phyloP scores from a whole-genome alignment of 2,329 filamentous ascomycete species.

The Ampelomyces quisqualis region DNA sequence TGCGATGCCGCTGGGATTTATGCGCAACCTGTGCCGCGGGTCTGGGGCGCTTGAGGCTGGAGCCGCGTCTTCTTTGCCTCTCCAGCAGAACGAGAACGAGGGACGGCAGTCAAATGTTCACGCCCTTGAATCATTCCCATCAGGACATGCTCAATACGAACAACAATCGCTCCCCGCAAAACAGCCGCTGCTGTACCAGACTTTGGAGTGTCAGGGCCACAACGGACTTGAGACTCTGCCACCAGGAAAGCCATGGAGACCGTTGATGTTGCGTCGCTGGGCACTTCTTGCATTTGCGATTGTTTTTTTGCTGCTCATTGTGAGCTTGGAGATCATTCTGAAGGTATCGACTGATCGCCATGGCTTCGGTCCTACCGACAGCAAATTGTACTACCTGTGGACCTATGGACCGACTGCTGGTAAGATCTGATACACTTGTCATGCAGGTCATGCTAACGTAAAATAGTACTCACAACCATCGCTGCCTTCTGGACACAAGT shows the following conservation, averaged over 20 bases:
- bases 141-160: neutral
- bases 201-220: neutral
- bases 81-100: neutral
- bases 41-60: too few relatives aligned
- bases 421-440: neutral
- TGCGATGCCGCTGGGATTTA: too few relatives aligned
- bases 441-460: neutral
- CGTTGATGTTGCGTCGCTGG: slow-evolving; percentile 6
- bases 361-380: slow-evolving; percentile 4
- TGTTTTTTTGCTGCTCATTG: slow-evolving; percentile 1
- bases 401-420: slow-evolving; percentile 12
- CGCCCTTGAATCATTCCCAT: neutral
- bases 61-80: neutral
- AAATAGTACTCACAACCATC: slow-evolving; percentile 10
- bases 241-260: slow-evolving; percentile 1
- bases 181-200: neutral
- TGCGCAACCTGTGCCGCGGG: too few relatives aligned
- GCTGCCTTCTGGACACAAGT: slow-evolving; percentile 10
- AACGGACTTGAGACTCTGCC: neutral
- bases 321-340: slow-evolving; percentile 4
- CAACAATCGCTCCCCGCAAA: neutral
- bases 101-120: neutral
- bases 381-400: slow-evolving; percentile 7
- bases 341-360: slow-evolving; percentile 1
- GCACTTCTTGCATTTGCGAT: neutral